Evolutionary conservation across 169 alveolate genomes (phyloP), one percentile per base, ranked within the genome.

Genomic region (Plasmodium knowlesi): DNA sequence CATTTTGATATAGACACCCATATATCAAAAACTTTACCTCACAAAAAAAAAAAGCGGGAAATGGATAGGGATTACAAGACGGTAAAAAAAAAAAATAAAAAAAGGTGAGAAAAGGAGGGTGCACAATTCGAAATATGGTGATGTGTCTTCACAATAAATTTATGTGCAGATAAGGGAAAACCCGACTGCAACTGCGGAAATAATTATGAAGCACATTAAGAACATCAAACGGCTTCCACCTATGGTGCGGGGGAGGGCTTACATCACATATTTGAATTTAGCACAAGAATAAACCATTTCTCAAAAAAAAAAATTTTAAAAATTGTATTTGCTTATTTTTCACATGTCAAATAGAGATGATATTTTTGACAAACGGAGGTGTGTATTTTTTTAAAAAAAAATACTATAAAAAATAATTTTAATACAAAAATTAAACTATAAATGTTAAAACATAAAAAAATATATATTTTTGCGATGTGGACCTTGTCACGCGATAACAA

Each of bases 381-480:
- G 61, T 12, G 12, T 32, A 32, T 32, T 12, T 50, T 50, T 2
- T 6, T n/a, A n/a, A 50, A 50, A 50, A 50, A 50, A 50, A 50
- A 50, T 12, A 50, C 61, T 50, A 50, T 50, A 50, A 50, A 50
- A 50, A 25, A 50, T 84, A 3, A n/a, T 57, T 53, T 84, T 73
- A 22, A 14, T 37, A 81, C 50, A 71, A 78, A 90, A 16, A 32
- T 72, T 19, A 83, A 76, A 76, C 70, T 90, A 83, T 46, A 83
- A 43, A 76, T 61, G 28, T 54, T 82, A 41, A 50, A 92, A 82
- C 91, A 78, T 61, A 78, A 84, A 91, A 72, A 67, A 54, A 43
- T 2, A n/a, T n/a, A n/a, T n/a, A 43, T 19, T 0, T 37, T 43
- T 8, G 37, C 39, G 37, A 39, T 67, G 76, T 19, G 1, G 37